Conservation (phyloP, 306 rosid genomes). For the Mucuna pruriens region DNA sequence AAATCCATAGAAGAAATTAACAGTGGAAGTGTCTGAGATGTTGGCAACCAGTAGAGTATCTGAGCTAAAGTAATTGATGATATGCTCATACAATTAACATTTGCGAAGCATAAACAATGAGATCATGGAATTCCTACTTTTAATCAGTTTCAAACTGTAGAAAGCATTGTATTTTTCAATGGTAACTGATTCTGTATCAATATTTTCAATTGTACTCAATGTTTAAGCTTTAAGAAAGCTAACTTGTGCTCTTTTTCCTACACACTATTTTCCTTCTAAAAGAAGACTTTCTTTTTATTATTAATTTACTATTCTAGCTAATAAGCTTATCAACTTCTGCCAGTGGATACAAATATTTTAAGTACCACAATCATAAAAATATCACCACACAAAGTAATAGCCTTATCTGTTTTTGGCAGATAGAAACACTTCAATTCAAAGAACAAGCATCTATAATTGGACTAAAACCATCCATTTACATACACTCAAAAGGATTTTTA, state of each 20-base stretch:
- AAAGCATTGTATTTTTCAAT: not conserved
- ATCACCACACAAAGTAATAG: not conserved
- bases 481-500: constrained; percentile 12
- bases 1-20: not conserved
- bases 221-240: not conserved
- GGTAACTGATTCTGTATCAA: not conserved
- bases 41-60: not conserved
- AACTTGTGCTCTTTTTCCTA: not conserved
- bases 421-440: constrained; percentile 27
- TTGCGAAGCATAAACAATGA: not conserved
- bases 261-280: not conserved
- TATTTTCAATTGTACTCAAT: not conserved
- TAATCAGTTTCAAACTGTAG: not conserved
- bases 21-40: not conserved
- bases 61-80: not conserved
- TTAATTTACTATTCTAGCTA: not conserved
- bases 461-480: constrained; percentile 14
- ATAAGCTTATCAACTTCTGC: not conserved
- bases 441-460: constrained; percentile 32
- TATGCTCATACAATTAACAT: not conserved
- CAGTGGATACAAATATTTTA: constrained; percentile 4
- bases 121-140: not conserved
- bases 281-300: constrained; percentile 9
- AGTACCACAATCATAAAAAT: constrained; percentile 14
- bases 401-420: constrained; percentile 4